These are phyloP conservation scores for Penicillium cosmopolitanum DNA, from an alignment of 495 filamentous ascomycete genomes.

Conservation along the genomic window DNA sequence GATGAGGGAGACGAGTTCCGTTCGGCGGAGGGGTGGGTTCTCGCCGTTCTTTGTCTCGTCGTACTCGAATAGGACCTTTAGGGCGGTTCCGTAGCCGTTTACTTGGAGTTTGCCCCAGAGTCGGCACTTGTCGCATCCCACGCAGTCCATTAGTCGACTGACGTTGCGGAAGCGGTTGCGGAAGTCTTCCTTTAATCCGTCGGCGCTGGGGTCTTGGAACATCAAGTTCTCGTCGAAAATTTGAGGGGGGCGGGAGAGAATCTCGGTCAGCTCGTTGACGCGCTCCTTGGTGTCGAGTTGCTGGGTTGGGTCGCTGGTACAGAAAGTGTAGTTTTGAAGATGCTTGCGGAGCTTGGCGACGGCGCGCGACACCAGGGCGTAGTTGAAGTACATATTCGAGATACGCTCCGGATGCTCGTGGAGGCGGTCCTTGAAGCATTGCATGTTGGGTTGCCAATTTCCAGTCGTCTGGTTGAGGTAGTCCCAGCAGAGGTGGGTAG, in stretches of 20 bases:
- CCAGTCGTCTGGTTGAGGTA: conserved; percentile 96
- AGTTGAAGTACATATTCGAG: conserved; percentile 99
- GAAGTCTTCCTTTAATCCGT: conserved; percentile 94
- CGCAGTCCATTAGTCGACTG: conserved; percentile 95
- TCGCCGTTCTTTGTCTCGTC: conserved; percentile 75
- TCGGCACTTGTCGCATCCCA: conserved; percentile 97
- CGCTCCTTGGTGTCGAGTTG: conserved; percentile 79
- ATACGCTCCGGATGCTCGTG: conserved; percentile 85
- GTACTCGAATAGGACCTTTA: conserved; percentile 96
- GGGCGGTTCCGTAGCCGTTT: conserved; percentile 88
- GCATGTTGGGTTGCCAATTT: conserved; percentile 88
- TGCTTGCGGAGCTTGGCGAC: conserved; percentile 88
- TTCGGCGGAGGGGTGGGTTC: conserved; percentile 78
- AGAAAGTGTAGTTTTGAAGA: conserved; percentile 85
- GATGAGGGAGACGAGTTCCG: conserved; percentile 89
- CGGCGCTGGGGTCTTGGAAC: conserved; percentile 70
- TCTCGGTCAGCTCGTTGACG: conserved; percentile 69
- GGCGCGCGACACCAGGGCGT: conserved; percentile 87
- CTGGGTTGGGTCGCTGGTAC: conserved; percentile 79
- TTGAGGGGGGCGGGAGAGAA: conserved; percentile 65
- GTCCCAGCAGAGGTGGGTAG: conserved; percentile 93
- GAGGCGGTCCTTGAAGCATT: conserved; percentile 85
- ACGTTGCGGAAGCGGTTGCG: conserved; percentile 96
- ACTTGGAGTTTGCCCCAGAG: conserved; percentile 99
- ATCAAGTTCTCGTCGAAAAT: conserved; percentile 95